phyloP scores from a whole-genome alignment of 495 filamentous ascomycete species.

The Zalerion maritima region DNA sequence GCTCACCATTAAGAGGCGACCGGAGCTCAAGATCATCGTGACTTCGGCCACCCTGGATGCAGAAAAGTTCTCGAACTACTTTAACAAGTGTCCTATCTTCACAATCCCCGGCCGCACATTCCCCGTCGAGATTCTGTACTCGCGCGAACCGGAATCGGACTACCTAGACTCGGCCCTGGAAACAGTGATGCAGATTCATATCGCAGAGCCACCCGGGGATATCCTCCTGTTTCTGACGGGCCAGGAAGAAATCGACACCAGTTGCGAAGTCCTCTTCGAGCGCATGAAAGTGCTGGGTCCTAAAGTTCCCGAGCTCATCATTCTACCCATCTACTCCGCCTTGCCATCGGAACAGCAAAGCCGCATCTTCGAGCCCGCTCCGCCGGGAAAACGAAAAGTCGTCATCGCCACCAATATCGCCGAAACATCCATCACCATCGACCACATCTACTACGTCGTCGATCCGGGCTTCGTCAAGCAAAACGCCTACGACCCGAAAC shows the following conservation, averaged over 20 bases:
- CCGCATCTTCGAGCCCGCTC: conserved; percentile 85
- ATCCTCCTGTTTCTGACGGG: conserved; percentile 94
- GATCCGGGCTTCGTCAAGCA: conserved; percentile 98
- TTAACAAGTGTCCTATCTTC: conserved; percentile 88
- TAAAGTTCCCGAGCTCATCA: conserved; percentile 78
- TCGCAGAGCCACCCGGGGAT: conserved; percentile 80
- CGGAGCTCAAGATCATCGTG: conserved; percentile 87
- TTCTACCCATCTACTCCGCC: conserved; percentile 88
- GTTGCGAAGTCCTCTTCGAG: conserved; percentile 83
- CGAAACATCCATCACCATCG: conserved; percentile 94
- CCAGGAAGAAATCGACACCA: conserved; percentile 95
- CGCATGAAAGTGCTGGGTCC: conserved; percentile 93
- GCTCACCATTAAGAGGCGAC: conserved; percentile 73
- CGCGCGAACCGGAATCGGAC: conserved; percentile 84
- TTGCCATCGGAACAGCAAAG: conserved; percentile 90
- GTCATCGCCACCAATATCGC: conserved; percentile 98
- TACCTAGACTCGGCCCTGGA: conserved; percentile 92
- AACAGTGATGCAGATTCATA: conserved; percentile 96
- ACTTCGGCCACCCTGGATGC: conserved; percentile 94
- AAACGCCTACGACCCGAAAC: conserved; percentile 89
- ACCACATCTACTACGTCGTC: conserved; percentile 92
- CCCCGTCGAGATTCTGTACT: conserved; percentile 91
- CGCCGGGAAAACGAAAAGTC: conserved; percentile 78
- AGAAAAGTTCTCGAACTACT: conserved; percentile 93
- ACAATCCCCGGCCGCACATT: conserved; percentile 90